phyloP scores from a whole-genome alignment of 441 rosid genomes.

The Metrosideros polymorpha region DNA sequence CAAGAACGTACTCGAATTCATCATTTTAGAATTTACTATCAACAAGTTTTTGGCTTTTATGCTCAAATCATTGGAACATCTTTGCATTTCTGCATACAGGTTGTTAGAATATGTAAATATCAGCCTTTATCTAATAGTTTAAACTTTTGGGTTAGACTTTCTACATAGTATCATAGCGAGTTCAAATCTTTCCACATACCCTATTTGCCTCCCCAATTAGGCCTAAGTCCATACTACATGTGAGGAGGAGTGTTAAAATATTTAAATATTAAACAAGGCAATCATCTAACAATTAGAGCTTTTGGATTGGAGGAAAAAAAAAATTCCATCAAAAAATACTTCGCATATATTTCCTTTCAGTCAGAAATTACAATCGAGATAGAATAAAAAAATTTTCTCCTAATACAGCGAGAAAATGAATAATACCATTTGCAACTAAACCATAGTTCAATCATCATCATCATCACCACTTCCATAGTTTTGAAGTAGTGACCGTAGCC shows the following conservation, averaged over 20 bases:
- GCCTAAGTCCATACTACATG: not conserved
- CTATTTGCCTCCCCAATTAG: not conserved
- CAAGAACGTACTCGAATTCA: not conserved
- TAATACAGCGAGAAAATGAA: not conserved
- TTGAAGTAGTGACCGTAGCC: conserved; percentile 41
- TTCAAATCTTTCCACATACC: not conserved
- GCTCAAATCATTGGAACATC: not conserved
- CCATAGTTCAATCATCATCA: conserved; percentile 20
- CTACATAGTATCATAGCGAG: not conserved
- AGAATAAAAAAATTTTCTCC: not conserved
- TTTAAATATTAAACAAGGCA: not conserved
- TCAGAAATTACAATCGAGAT: not conserved
- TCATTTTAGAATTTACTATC: not conserved
- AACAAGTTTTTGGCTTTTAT: not conserved
- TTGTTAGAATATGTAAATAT: not conserved
- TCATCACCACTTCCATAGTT: conserved; percentile 29
- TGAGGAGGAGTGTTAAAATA: not conserved
- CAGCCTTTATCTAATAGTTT: not conserved
- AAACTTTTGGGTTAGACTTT: not conserved
- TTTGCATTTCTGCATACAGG: not conserved
- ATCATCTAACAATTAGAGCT: not conserved
- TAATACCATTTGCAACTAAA: not conserved
- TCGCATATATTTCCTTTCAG: not conserved
- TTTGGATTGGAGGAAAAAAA: not conserved
- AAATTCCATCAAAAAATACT: not conserved